These are phyloP conservation scores for Croton laevigatus DNA, from an alignment of 441 rosid species.

Conservation along the genomic window DNA sequence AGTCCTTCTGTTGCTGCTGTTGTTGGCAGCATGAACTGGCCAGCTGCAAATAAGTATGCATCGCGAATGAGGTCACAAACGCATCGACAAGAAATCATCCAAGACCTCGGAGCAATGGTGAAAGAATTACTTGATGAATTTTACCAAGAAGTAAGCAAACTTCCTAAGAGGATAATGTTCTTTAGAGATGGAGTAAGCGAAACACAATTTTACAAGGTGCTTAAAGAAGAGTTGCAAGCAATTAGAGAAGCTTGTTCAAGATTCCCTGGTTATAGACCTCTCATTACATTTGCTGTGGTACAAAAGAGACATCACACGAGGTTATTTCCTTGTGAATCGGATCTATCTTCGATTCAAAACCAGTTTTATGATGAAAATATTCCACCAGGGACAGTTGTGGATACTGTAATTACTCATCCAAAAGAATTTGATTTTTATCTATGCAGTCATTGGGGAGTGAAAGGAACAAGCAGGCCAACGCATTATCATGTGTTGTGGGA, in stretches of 20 bases:
- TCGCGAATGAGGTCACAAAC: constrained; percentile 63
- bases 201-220: constrained; percentile 71
- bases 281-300: constrained; percentile 74
- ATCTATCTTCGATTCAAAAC: constrained; percentile 29
- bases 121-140: constrained; percentile 70
- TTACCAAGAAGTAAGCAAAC: constrained; percentile 50
- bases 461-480: constrained; percentile 86
- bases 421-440: constrained; percentile 75
- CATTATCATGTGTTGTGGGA: constrained; percentile 80
- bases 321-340: constrained; percentile 54
- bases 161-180: constrained; percentile 73
- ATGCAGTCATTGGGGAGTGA: constrained; percentile 59
- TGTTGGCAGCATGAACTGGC: constrained; percentile 86
- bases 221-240: constrained; percentile 56
- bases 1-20: constrained; percentile 84
- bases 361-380: constrained; percentile 54
- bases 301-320: constrained; percentile 92
- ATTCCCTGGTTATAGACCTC: constrained; percentile 50
- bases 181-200: constrained; percentile 91
- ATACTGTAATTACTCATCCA: constrained; percentile 70
- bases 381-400: constrained; percentile 88
- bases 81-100: constrained; percentile 66
- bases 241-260: constrained; percentile 52
- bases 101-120: constrained; percentile 52
- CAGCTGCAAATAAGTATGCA: constrained; percentile 58